Conservation (phyloP, 140 eudicot species). For the Bidens hawaiensis region DNA sequence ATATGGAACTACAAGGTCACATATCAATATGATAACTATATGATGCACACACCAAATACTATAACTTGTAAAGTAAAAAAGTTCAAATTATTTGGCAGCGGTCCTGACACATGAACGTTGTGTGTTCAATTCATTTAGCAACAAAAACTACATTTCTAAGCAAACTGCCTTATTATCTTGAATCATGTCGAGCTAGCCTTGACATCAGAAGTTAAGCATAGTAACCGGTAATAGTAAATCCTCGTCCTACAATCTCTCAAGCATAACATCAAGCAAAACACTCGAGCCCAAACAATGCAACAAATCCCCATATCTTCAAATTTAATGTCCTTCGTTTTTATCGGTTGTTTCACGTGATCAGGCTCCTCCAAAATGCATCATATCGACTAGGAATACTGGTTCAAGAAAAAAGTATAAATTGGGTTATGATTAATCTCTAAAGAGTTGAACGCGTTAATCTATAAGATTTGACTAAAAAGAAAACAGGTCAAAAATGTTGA, state of each 20-base stretch:
- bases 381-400: too few species aligned
- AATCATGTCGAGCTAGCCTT: not conserved
- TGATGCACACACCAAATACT: not conserved
- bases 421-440: too few species aligned
- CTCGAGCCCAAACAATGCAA: conserved; percentile 21
- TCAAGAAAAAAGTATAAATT: too few species aligned
- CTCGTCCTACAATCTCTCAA: conserved; percentile 62
- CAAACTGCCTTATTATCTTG: conserved; percentile 21
- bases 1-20: too few species aligned
- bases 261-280: conserved; percentile 63
- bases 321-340: too few species aligned
- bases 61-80: not conserved
- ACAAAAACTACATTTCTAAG: conserved; percentile 16
- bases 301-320: conserved; percentile 45
- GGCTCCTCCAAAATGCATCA: too few species aligned
- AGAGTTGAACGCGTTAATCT: too few species aligned
- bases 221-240: conserved; percentile 54
- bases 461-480: too few species aligned
- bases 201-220: conserved; percentile 27
- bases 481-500: too few species aligned
- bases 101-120: not conserved
- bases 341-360: too few species aligned
- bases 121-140: not conserved
- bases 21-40: too few species aligned
- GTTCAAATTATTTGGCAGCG: conserved; percentile 16